phyloP scores from a whole-genome alignment of 306 rosid species.

The Trifolium fragiferum region DNA sequence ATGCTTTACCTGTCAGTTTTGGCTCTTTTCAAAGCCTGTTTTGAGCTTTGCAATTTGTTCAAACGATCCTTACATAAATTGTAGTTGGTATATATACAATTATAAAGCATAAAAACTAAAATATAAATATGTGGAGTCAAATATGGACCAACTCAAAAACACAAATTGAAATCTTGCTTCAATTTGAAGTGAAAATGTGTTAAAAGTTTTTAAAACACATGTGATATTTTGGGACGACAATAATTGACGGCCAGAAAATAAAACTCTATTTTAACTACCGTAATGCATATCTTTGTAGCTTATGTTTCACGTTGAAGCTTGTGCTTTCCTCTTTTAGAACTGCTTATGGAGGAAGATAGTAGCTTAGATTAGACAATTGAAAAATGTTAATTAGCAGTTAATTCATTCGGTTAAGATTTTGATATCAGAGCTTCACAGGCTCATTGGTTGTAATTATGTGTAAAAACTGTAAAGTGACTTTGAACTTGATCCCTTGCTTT shows the following conservation, averaged over 20 bases:
- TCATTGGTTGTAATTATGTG: neutral
- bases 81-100: neutral
- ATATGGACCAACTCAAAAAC: neutral
- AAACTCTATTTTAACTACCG: neutral
- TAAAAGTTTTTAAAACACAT: neutral
- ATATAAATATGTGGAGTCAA: neutral
- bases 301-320: neutral
- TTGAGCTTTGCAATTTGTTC: conserved; percentile 15
- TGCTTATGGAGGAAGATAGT: neutral
- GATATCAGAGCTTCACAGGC: neutral
- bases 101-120: conserved; percentile 17
- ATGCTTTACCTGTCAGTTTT: conserved; percentile 31
- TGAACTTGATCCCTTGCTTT: neutral
- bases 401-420: neutral
- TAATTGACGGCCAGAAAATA: neutral
- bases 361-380: neutral
- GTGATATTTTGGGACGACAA: neutral
- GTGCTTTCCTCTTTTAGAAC: conserved; percentile 16
- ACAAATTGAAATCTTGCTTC: neutral
- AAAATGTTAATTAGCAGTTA: neutral
- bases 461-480: neutral
- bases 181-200: neutral
- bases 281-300: neutral
- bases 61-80: conserved; percentile 14
- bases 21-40: conserved; percentile 7